Conservation (phyloP, 768 basidiomycete genomes). For the Lentinula edodes region DNA sequence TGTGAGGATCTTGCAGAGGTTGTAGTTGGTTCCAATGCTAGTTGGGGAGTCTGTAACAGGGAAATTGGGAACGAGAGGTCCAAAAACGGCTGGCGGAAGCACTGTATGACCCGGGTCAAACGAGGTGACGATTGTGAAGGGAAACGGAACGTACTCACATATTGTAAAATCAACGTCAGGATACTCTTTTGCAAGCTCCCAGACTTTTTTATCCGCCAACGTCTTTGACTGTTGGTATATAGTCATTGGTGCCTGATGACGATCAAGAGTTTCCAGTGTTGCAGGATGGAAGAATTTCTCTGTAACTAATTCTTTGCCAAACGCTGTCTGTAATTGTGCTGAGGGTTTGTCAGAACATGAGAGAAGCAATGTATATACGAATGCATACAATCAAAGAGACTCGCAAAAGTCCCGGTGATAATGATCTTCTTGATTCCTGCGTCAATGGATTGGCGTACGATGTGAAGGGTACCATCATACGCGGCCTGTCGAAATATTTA, state of each 20-base stretch:
- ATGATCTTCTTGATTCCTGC: constrained; percentile 18
- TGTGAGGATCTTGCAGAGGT: constrained; percentile 1
- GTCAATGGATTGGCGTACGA: constrained; percentile 18
- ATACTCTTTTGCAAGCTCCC: constrained; percentile 11
- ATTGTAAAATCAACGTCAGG: constrained; percentile 13
- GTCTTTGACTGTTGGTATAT: constrained; percentile 10
- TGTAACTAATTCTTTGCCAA: background rate
- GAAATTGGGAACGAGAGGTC: constrained; percentile 14
- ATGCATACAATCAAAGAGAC: constrained; percentile 9
- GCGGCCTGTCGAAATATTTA: constrained; percentile 13
- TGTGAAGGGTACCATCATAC: constrained; percentile 19
- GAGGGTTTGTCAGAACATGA: background rate
- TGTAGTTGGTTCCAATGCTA: constrained; percentile 3
- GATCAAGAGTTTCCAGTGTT: constrained; percentile 11
- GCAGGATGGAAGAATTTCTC: background rate
- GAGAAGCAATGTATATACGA: background rate
- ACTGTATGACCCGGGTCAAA: constrained; percentile 1
- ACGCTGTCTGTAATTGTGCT: constrained; percentile 2
- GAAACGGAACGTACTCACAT: background rate
- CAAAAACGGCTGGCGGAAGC: constrained; percentile 15
- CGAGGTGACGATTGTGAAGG: background rate
- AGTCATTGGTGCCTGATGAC: background rate
- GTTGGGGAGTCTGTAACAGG: background rate
- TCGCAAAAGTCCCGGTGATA: constrained; percentile 16
- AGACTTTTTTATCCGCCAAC: constrained; percentile 10